Percentiles rank a stretch among this genome's conserved stretches.
These are phyloP conservation scores for Komagataella phaffii DNA, from an alignment of 805 yeast genomes.

Conservation along the genomic window DNA sequence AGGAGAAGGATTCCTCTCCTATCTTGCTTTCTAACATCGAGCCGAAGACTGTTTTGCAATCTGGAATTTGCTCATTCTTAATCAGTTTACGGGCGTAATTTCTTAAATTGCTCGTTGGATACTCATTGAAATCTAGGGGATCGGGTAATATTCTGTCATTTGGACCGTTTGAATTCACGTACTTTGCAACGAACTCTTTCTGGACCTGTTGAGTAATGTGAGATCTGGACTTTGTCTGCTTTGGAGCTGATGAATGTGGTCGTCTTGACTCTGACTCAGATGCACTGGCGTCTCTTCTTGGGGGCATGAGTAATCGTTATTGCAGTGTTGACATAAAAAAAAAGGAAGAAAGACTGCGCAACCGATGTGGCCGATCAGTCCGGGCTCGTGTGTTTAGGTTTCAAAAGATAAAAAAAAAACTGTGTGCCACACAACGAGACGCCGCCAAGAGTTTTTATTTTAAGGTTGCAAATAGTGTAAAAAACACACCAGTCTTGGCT, in stretches of 20 bases:
- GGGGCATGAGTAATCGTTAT: neutral
- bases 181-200: conserved; percentile 51
- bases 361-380: neutral
- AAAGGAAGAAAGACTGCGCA: neutral
- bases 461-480: neutral
- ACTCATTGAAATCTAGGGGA: conserved; percentile 56
- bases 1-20: conserved; percentile 54
- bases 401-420: neutral
- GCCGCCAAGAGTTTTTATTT: neutral
- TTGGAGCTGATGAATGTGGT: conserved; percentile 21
- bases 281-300: conserved; percentile 2
- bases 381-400: neutral
- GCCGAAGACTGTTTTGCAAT: conserved; percentile 55
- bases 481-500: neutral
- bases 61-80: conserved; percentile 34
- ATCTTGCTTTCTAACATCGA: conserved; percentile 55
- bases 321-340: neutral
- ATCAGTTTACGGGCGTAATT: conserved; percentile 45
- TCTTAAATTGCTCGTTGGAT: conserved; percentile 52
- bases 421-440: neutral
- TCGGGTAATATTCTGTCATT: conserved; percentile 33
- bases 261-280: conserved; percentile 18
- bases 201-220: conserved; percentile 57
- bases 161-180: conserved; percentile 66
- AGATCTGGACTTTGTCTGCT: conserved; percentile 38